These are phyloP conservation scores for Zygotorulaspora danielsina DNA, from an alignment of 805 yeast genomes.

Conservation along the genomic window DNA sequence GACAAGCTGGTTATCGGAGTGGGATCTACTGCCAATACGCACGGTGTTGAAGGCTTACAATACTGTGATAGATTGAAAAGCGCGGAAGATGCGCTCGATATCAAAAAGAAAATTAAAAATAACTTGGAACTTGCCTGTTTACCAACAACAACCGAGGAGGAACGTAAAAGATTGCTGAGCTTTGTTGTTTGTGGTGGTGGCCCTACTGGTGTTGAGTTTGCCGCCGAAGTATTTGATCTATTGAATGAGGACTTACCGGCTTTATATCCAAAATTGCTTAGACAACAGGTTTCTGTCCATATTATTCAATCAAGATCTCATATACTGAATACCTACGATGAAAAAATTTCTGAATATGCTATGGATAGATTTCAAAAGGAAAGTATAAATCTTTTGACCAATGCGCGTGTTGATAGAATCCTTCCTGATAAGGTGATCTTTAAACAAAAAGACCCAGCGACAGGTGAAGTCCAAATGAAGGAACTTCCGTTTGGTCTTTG, in stretches of 20 bases:
- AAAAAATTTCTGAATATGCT: slow-evolving; percentile 60
- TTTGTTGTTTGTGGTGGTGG: slow-evolving; percentile 74
- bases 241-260: slow-evolving; percentile 59
- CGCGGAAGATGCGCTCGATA: slow-evolving; percentile 57
- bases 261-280: slow-evolving; percentile 53
- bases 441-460: slow-evolving; percentile 43
- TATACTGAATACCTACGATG: slow-evolving; percentile 64
- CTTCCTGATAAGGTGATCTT: slow-evolving; percentile 55
- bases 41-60: slow-evolving; percentile 67
- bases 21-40: slow-evolving; percentile 64
- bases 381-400: slow-evolving; percentile 56
- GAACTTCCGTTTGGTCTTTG: slow-evolving; percentile 64
- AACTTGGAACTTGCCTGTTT: slow-evolving; percentile 59
- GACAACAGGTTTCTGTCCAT: slow-evolving; percentile 63
- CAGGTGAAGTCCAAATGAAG: slow-evolving; percentile 40
- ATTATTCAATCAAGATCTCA: slow-evolving; percentile 65
- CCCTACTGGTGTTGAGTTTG: slow-evolving; percentile 71
- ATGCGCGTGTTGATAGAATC: slow-evolving; percentile 59
- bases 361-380: slow-evolving; percentile 60
- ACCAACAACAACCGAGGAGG: slow-evolving; percentile 61
- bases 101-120: slow-evolving; percentile 51
- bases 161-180: slow-evolving; percentile 54
- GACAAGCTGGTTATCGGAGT: slow-evolving; percentile 66
- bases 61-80: slow-evolving; percentile 59
- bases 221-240: slow-evolving; percentile 65